Evolutionary conservation across 257 asterid species (phyloP), one percentile per base, ranked within the genome.

Genomic region (Anisodus tanguticus): DNA sequence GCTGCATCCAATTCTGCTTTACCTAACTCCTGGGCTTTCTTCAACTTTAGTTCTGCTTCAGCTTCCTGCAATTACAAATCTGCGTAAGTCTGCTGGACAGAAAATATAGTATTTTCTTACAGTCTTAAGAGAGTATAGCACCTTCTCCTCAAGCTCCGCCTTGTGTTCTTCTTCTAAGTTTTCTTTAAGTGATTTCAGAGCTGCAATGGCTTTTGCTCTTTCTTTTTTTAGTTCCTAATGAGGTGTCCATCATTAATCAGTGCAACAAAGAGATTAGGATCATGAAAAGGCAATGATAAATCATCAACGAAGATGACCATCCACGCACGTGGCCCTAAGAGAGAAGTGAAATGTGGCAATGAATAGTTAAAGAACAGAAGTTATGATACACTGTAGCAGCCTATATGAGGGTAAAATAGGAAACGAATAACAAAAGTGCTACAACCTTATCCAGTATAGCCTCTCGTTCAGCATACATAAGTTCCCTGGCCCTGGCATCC

Each of bases 401-500:
- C 59, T 19, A 49, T 49, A 66, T 43, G 72, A 54, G 62, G 67
- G 83, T 81, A 91, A 79, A 71, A 43, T 67, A 72, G 67, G 79
- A 74, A 68, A 67, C 37, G 82, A 16, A 78, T 72, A 51, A 86
- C 60, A 86, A 85, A 47, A 69, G 82, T 60, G 57, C 54, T 26
- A 59, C 71, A 83, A 97, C 99, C 98, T 97, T 95, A 68, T 95
- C 97, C 83, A 97, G 88, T 84, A 95, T 90, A 88, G 94, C 94
- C 92, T 97, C 99, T 88, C 93, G 94, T 91, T 97, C 98, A 77
- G 98, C 99, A 91, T 97, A 97, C 98, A 97, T 95, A 89, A 97
- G 98, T 90, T 97, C 98, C 91, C 98, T 92, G 87, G 93, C 98
- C 90, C 95, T 90, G 84, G 98, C 97, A 91, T 97, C 99, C 90